Conservation (phyloP, 805 yeast genomes). For the Metschnikowia similis region DNA sequence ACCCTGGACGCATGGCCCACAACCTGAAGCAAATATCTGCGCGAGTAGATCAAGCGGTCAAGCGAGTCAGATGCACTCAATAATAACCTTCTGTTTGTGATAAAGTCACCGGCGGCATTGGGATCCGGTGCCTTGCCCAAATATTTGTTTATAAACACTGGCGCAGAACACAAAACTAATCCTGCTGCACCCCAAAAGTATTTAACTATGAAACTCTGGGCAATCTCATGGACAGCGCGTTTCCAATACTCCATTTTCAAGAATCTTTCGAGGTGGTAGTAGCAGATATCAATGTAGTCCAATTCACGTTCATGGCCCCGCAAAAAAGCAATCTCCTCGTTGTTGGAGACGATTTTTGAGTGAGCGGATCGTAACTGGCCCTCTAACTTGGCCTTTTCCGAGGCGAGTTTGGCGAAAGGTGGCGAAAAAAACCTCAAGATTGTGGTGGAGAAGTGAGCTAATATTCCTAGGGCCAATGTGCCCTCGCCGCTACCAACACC, state of each 20-base stretch:
- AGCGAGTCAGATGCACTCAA: slow-evolving; percentile 83
- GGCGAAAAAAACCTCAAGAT: slow-evolving; percentile 77
- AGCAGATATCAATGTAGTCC: slow-evolving; percentile 70
- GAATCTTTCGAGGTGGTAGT: slow-evolving; percentile 77
- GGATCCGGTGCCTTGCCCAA: slow-evolving; percentile 41
- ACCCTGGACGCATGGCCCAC: slow-evolving; percentile 79
- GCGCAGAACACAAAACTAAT: slow-evolving; percentile 78
- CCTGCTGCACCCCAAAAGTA: slow-evolving; percentile 98
- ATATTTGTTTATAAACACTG: slow-evolving; percentile 66
- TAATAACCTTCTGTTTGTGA: slow-evolving; percentile 80
- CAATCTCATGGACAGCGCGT: slow-evolving; percentile 74
- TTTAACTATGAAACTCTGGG: slow-evolving; percentile 84
- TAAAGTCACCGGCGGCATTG: slow-evolving; percentile 71
- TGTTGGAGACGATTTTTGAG: slow-evolving; percentile 70
- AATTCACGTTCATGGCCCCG: slow-evolving; percentile 79
- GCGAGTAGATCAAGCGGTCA: slow-evolving; percentile 80
- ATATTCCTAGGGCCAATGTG: slow-evolving; percentile 67
- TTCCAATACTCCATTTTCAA: slow-evolving; percentile 71
- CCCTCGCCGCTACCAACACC: slow-evolving; percentile 77
- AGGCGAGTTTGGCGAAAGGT: slow-evolving; percentile 77
- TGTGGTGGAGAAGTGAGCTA: slow-evolving; percentile 77
- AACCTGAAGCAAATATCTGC: slow-evolving; percentile 78
- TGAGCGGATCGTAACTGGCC: slow-evolving; percentile 82
- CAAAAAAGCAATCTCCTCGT: slow-evolving; percentile 83
- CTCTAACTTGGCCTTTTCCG: slow-evolving; percentile 73